These are phyloP conservation scores for Hydnum rufescens DNA, from an alignment of 768 basidiomycete genomes.

Conservation along the genomic window DNA sequence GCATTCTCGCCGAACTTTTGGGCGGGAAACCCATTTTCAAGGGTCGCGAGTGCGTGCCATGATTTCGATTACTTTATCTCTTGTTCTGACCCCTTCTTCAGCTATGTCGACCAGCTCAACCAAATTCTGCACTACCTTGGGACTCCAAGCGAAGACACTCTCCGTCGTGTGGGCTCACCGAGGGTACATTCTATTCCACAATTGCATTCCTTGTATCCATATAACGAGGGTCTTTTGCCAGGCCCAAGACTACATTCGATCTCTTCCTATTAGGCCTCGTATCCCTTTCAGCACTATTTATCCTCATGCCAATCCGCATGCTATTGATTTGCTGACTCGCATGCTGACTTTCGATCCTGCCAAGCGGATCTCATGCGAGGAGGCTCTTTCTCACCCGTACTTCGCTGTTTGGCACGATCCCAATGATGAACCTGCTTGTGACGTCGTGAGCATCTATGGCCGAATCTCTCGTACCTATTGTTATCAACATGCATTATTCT, in stretches of 20 bases:
- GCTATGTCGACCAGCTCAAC: slow-evolving; percentile 96
- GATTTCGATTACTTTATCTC: background rate
- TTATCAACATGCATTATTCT: background rate
- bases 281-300: slow-evolving; percentile 83
- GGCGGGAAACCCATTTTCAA: slow-evolving; percentile 94
- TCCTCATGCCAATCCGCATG: slow-evolving; percentile 83
- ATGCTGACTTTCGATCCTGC: slow-evolving; percentile 94
- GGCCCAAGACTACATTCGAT: slow-evolving; percentile 97
- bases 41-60: slow-evolving; percentile 69
- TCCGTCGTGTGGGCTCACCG: slow-evolving; percentile 88
- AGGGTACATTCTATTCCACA: slow-evolving; percentile 32
- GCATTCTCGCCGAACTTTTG: slow-evolving; percentile 81
- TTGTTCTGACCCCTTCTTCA: slow-evolving; percentile 15
- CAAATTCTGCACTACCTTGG: slow-evolving; percentile 97
- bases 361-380: slow-evolving; percentile 87
- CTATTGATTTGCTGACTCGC: slow-evolving; percentile 79
- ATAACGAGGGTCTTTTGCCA: slow-evolving; percentile 17
- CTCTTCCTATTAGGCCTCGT: slow-evolving; percentile 88
- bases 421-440: slow-evolving; percentile 77
- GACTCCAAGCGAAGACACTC: slow-evolving; percentile 89
- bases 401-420: slow-evolving; percentile 96
- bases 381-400: slow-evolving; percentile 90
- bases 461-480: background rate
- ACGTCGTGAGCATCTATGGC: slow-evolving; percentile 28
- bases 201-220: background rate